A percentile compares a stretch with the other conserved stretches of the same genome.
Evolutionary conservation across 148 eudicot genomes (phyloP).

Genomic region (Silene conica): DNA sequence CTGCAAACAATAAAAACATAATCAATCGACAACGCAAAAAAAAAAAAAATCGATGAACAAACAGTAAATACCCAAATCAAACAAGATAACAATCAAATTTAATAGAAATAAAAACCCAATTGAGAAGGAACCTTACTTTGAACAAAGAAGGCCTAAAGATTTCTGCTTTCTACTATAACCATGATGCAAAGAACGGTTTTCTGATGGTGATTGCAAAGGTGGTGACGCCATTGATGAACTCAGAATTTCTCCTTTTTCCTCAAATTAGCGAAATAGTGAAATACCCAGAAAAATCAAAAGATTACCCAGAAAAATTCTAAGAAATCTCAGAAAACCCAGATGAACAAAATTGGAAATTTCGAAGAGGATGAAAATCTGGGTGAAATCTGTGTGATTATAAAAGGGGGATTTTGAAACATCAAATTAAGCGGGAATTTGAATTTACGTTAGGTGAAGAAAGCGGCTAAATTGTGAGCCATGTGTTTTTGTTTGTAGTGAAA

Average conservation of each 20-base stretch:
- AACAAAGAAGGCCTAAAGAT: slow-evolving; percentile 89
- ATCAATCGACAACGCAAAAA: background rate
- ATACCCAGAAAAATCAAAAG: slow-evolving; percentile 12
- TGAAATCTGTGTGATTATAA: background rate
- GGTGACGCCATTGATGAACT: slow-evolving; percentile 32
- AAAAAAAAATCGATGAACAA: background rate
- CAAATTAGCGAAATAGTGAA: background rate
- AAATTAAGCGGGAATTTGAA: slow-evolving; percentile 15
- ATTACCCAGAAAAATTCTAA: slow-evolving; percentile 1
- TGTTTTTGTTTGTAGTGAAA: background rate
- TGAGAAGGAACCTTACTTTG: slow-evolving; percentile 47
- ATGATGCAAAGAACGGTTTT: slow-evolving; percentile 44
- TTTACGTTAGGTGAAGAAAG: background rate
- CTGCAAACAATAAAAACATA: slow-evolving; percentile 34
- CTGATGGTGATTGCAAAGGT: slow-evolving; percentile 15
- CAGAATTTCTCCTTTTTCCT: background rate
- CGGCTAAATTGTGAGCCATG: background rate
- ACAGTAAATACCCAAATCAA: background rate
- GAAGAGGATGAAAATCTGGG: background rate
- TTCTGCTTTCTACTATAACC: slow-evolving; percentile 87
- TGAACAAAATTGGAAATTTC: slow-evolving; percentile 1
- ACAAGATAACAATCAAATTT: background rate
- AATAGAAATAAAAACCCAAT: background rate
- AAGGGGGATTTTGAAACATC: slow-evolving; percentile 7
- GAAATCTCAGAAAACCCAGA: slow-evolving; percentile 3